A percentile compares a stretch with the other conserved stretches of the same genome.
Evolutionary conservation across 78 protist species (phyloP).

Genomic region (Dictyostelium citrinum): DNA sequence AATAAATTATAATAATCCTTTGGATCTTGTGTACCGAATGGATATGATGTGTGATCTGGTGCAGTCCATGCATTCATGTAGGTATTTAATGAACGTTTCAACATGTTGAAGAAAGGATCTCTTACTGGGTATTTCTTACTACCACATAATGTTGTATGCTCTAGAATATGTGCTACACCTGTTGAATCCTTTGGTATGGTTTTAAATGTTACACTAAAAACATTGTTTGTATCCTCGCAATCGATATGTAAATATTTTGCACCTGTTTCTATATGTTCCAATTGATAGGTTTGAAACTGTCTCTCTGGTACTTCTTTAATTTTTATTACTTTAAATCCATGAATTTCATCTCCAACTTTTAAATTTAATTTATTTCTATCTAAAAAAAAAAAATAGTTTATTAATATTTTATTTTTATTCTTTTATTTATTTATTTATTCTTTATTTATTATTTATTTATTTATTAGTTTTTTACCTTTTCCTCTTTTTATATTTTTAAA

Average conservation of each 20-base stretch:
- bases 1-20: conserved; percentile 87
- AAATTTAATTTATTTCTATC: conserved; percentile 14
- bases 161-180: conserved; percentile 96
- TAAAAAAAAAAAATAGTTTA: background rate
- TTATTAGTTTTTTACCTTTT: background rate
- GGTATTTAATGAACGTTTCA: conserved; percentile 81
- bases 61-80: conserved; percentile 85
- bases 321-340: conserved; percentile 25
- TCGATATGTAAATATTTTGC: conserved; percentile 80
- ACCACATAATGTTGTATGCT: conserved; percentile 95
- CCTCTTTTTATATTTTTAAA: background rate
- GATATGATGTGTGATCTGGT: conserved; percentile 90
- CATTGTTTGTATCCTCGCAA: conserved; percentile 76
- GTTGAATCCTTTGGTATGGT: conserved; percentile 84
- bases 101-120: conserved; percentile 95
- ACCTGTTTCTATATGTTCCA: conserved; percentile 68
- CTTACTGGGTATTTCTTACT: conserved; percentile 90
- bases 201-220: conserved; percentile 84
- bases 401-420: background rate
- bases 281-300: conserved; percentile 42
- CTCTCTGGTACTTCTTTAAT: conserved; percentile 54
- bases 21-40: conserved; percentile 90
- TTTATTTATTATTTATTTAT: background rate
- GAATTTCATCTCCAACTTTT: conserved; percentile 31
- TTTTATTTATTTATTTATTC: background rate